Evolutionary conservation across 2,329 filamentous ascomycete genomes (phyloP), one percentile per base, ranked within the genome.

Genomic region (Incumbomyces delicatus): DNA sequence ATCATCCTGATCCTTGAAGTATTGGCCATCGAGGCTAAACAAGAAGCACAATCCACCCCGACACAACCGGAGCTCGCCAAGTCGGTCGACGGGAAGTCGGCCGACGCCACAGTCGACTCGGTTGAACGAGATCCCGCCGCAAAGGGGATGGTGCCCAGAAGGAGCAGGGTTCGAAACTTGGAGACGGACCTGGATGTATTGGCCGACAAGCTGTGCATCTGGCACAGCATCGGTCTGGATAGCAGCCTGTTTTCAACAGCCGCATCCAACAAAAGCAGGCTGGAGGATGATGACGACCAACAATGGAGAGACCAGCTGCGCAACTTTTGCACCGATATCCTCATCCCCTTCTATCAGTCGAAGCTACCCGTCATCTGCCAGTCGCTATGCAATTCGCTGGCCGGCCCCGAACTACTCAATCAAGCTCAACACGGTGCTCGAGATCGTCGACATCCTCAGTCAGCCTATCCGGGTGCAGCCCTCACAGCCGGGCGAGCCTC

Each of bases 261-360:
- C 58, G 12, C 66, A 63, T 52, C 20, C 11, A 40, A 16, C 17
- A 63, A 62, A 43, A 27, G 3, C 13, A 55, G 58, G 29, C 6
- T 35, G 13, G 34, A 41, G 31, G 14, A 49, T 41, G 17, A 2
- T 44, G 22, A 47, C 49, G n/a, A 61, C 66, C 16, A 68, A 60
- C 32, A 32, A 4, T 33, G 27, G 13, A 12, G 31, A 11, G 68
- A 72, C 50, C 63, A 63, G n/a, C 60, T 73, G 14, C 67, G 66
- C 18, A 69, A 73, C 44, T 74, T 73, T 49, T 73, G 69, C 54
- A 68, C 66, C 0, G 70, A 74, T 48, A 68, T 74, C 5, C 66
- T 74, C 40, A 61, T 73, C 36, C 70, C 71, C 11, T 73, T 73
- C 57, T 74, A 72, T 52, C 67, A 63, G 22, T 60, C 68, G 22